A percentile compares a stretch with the other conserved stretches of the same genome.
These are phyloP conservation scores for Paraleonurus japonicus DNA, from an alignment of 257 asterid genomes.

Conservation along the genomic window DNA sequence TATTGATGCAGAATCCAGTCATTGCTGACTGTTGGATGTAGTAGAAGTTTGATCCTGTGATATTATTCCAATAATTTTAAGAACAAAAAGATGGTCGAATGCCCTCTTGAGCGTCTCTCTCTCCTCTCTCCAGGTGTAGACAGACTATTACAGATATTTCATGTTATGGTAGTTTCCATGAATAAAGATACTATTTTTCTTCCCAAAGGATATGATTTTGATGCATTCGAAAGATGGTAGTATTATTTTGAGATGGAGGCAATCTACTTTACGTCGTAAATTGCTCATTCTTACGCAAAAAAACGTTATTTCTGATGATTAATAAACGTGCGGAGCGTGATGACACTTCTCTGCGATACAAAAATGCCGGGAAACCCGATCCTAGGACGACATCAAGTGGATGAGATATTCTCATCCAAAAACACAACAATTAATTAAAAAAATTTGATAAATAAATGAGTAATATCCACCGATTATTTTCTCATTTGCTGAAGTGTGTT, in stretches of 20 bases:
- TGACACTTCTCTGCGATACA: too few relatives aligned
- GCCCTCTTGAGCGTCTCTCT: background rate
- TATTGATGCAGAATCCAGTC: slow-evolving; percentile 29
- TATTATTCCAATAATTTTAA: background rate
- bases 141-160: background rate
- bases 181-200: background rate
- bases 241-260: background rate
- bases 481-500: background rate
- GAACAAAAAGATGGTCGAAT: background rate
- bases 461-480: too few relatives aligned
- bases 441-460: too few relatives aligned
- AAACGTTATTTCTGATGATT: too few relatives aligned
- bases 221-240: background rate
- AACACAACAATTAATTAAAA: too few relatives aligned
- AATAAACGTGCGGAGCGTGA: too few relatives aligned
- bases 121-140: background rate
- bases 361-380: too few relatives aligned
- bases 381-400: too few relatives aligned
- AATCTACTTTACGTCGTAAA: background rate
- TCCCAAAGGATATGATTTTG: background rate
- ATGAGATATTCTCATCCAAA: too few relatives aligned
- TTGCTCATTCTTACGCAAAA: too few relatives aligned
- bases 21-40: slow-evolving; percentile 27
- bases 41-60: slow-evolving; percentile 28
- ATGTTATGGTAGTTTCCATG: background rate